These are phyloP conservation scores for Oryza meyeriana DNA, from an alignment of 176 grass and related monocot genomes.

Conservation along the genomic window DNA sequence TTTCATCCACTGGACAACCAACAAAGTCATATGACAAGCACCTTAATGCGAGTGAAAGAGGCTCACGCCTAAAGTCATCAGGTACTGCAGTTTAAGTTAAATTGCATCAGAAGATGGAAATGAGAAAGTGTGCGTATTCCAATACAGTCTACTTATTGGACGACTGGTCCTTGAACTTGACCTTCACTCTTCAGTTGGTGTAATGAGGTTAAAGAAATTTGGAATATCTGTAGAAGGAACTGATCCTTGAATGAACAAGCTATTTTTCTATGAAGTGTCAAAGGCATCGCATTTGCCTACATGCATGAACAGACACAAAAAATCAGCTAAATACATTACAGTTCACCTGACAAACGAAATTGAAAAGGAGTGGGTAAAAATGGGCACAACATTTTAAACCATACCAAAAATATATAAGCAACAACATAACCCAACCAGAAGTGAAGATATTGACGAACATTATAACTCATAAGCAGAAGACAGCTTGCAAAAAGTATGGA, in stretches of 20 bases:
- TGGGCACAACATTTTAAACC: neutral
- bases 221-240: constrained; percentile 94
- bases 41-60: constrained; percentile 86
- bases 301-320: constrained; percentile 37
- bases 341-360: neutral
- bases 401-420: constrained; percentile 18
- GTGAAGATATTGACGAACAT: neutral
- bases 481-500: constrained; percentile 26
- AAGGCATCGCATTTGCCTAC: constrained; percentile 67
- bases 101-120: constrained; percentile 18
- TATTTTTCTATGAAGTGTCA: constrained; percentile 76
- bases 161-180: constrained; percentile 54
- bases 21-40: constrained; percentile 99
- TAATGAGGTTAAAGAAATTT: constrained; percentile 96
- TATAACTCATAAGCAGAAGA: neutral
- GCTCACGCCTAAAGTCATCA: constrained; percentile 58
- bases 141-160: constrained; percentile 18
- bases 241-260: constrained; percentile 86
- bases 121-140: constrained; percentile 22
- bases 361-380: neutral
- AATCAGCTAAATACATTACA: neutral
- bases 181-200: constrained; percentile 85
- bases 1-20: constrained; percentile 97
- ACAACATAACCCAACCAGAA: neutral
- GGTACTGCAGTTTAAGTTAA: constrained; percentile 63